Evolutionary conservation across 768 basidiomycete genomes (phyloP).

Genomic region (Boletus huronensis): DNA sequence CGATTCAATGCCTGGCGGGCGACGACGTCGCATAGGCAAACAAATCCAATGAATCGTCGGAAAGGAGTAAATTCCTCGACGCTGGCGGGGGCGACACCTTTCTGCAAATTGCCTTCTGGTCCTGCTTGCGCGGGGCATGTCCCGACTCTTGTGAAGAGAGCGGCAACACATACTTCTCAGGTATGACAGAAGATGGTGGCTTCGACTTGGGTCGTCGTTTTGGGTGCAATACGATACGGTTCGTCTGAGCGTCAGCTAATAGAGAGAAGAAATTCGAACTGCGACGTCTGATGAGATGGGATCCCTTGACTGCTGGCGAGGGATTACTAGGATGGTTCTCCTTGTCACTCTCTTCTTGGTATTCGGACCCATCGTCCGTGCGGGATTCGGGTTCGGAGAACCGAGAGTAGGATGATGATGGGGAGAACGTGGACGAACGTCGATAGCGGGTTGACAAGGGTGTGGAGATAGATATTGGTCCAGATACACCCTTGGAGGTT

Average conservation of each 20-base stretch:
- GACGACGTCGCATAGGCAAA: constrained; percentile 39
- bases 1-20: constrained; percentile 19
- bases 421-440: constrained; percentile 5
- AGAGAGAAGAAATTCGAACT: constrained; percentile 38
- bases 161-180: constrained; percentile 12
- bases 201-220: constrained; percentile 5
- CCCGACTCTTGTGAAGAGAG: constrained; percentile 6
- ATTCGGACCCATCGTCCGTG: constrained; percentile 23
- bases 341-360: constrained; percentile 20
- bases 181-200: constrained; percentile 11
- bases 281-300: constrained; percentile 15
- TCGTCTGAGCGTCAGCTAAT: constrained; percentile 38
- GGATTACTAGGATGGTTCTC: constrained; percentile 16
- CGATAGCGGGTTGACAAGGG: constrained; percentile 1
- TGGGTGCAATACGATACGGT: constrained; percentile 35
- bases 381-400: constrained; percentile 10
- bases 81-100: background rate
- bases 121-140: constrained; percentile 3
- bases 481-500: background rate
- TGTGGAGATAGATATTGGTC: background rate
- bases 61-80: constrained; percentile 23
- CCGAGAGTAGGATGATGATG: constrained; percentile 7
- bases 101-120: constrained; percentile 4
- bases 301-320: constrained; percentile 1
- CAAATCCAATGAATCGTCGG: constrained; percentile 51